These are phyloP conservation scores for Quillaja saponaria DNA, from an alignment of 306 rosid species.

Conservation along the genomic window DNA sequence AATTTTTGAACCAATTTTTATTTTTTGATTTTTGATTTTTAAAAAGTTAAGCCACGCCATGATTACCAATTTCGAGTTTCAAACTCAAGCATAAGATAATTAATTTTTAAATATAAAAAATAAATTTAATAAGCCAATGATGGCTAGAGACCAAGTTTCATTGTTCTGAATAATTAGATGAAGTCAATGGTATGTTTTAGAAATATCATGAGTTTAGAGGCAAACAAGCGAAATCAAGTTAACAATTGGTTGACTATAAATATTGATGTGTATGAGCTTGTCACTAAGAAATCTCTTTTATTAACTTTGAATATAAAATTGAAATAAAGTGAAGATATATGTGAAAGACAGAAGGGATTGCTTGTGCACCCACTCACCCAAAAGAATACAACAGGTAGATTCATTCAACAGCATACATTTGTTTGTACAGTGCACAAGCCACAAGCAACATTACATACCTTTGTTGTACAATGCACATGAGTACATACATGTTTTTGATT, in stretches of 20 bases:
- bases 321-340: slow-evolving; percentile 40
- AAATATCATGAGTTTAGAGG: slow-evolving; percentile 26
- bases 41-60: too few species aligned
- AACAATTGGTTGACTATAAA: slow-evolving; percentile 20
- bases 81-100: too few species aligned
- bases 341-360: slow-evolving; percentile 72
- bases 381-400: slow-evolving; percentile 39
- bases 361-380: slow-evolving; percentile 55
- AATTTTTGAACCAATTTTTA: too few species aligned
- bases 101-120: too few species aligned
- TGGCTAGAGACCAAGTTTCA: too few species aligned
- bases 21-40: too few species aligned
- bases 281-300: slow-evolving; percentile 23
- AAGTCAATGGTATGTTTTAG: slow-evolving; percentile 21
- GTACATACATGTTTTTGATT: too few species aligned
- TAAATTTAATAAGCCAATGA: too few species aligned
- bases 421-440: neutral
- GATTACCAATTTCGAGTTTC: too few species aligned
- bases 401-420: slow-evolving; percentile 28
- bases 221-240: slow-evolving; percentile 31
- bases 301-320: slow-evolving; percentile 25
- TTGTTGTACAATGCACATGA: too few species aligned
- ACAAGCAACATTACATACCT: neutral
- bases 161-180: slow-evolving; percentile 5
- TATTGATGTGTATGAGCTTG: slow-evolving; percentile 24